Base-by-base conservation (phyloP, 2,329 filamentous ascomycete genomes). In the Stemphylium lycopersici region DNA sequence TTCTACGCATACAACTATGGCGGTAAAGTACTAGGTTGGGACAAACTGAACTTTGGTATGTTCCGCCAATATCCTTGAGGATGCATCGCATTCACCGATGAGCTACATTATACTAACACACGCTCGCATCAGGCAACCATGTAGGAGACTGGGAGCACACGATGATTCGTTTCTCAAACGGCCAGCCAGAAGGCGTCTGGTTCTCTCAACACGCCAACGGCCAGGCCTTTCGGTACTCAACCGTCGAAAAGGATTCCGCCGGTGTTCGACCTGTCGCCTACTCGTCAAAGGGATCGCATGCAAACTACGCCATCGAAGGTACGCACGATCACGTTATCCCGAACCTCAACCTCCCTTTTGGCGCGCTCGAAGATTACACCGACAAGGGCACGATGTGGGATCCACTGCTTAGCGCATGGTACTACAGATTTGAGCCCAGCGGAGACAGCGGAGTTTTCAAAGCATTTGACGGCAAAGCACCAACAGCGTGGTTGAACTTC, bases 101-200 rank as follows among this genome's bases (percentile, higher is more conserved):
- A 1, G 6, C 16, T 10, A 31, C 13, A 12, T 3, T 42, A 12
- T 32, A 6, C 43, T 55, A 31, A 52, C 26, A 18, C 7, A 10
- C 26, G 31, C 13, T 11, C n/a, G 2, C 8, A 29, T 11, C 66
- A 63, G 78, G 77, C 10, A 80, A 87, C 67, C 87, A 89, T 67
- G 82, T 89, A 26, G 87, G 86, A 7, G 85, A 87, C 66, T 87
- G 84, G 85, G 86, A 88, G 66, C 85, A 88, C 69, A 86, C 83
- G 49, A 87, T 87, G 84, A 77, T 90, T 29, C 84, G 87, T 10
- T 90, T 90, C 70, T 46, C 76, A 13, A 77, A 86, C 48, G 83
- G 83, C 8, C 58, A 64, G 1, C 87, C 87, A 0, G 70, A 80
- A 56, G 76, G 79, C 1, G 69, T 89, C 11, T 89, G 85, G 84